Evolutionary conservation across 2,329 filamentous ascomycete species (phyloP), one percentile per base, ranked within the genome.

Genomic region (Orbilia blumenaviensis): DNA sequence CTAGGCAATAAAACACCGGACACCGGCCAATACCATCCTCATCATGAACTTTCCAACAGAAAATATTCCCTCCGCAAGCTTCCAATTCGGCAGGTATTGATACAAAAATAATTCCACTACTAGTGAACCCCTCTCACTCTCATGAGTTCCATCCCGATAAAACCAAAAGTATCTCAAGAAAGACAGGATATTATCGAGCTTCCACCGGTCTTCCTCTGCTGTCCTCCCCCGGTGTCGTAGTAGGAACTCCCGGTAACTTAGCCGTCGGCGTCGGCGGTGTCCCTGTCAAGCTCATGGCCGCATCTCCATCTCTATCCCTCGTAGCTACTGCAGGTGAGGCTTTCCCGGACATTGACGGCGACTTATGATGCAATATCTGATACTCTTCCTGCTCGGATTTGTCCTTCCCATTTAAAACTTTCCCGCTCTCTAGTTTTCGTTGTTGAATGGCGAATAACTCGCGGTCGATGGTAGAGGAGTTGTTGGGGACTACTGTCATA

Each of bases 381-480:
- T 77, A 77, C 71, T 77, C 73, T 27, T 72, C 66, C 34, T 77
- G 73, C 23, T 77, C 73, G 36, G 58, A 54, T 46, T 77, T 71
- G 52, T 77, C 67, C 32, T 77, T 71, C 27, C 73, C 73, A 36
- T 77, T 77, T 8, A 77, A 52, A 14, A 77, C 61, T 25, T 77
- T 77, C 16, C 73, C 73, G 10, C 44, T 66, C 42, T 71, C 73
- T 18, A 77, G 42, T 62, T 72, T 77, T n/a, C 73, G 66, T 23
- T 77, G 73, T 38, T 77, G 73, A 23, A 77, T 77, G 21, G 73
- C 67, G 61, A 71, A 71, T 41, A 63, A 32, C 29, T 72, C 67
- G 34, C 73, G 60, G 32, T 71, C 67, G 27, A 71, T 77, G 38
- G 66, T 72, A 4, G 52, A 56, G 52, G 32, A 5, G n/a, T 56